Evolutionary conservation across 352 stramenopile genomes (phyloP).

Genomic region (Aphanomyces cochlioides): DNA sequence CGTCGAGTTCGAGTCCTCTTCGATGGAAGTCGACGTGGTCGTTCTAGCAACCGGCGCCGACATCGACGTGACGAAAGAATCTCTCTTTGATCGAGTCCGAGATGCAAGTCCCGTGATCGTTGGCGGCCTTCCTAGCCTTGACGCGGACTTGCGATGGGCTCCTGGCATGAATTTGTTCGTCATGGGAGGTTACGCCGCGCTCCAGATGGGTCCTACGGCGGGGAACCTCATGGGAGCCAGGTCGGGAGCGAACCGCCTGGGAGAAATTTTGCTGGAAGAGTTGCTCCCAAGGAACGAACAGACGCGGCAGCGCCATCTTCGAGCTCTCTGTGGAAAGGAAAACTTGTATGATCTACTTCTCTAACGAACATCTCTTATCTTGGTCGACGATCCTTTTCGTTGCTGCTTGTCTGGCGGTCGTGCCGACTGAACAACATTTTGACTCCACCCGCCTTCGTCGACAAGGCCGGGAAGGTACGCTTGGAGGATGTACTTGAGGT

Average conservation of each 20-base stretch:
- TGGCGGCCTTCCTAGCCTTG: constrained; percentile 13
- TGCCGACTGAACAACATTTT: constrained; percentile 11
- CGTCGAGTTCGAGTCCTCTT: not conserved
- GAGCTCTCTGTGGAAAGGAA: constrained; percentile 28
- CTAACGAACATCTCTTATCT: constrained; percentile 6
- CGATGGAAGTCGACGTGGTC: constrained; percentile 9
- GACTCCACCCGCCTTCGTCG: constrained; percentile 16
- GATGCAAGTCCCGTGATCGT: not conserved
- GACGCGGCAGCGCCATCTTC: constrained; percentile 13
- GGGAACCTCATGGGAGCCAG: constrained; percentile 27
- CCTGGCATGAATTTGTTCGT: constrained; percentile 20
- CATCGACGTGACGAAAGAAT: constrained; percentile 14
- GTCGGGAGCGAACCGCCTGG: constrained; percentile 18
- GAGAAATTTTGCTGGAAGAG: constrained; percentile 10
- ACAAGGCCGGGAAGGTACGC: constrained; percentile 8
- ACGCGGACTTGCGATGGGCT: constrained; percentile 15
- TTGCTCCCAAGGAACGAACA: not conserved
- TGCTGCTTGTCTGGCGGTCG: not conserved
- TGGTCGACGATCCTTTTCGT: not conserved
- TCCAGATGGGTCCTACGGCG: constrained; percentile 17
- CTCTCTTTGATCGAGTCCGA: constrained; percentile 13
- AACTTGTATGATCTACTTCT: constrained; percentile 27
- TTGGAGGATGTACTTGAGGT: constrained; percentile 31
- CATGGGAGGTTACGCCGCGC: constrained; percentile 21
- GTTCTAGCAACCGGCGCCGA: constrained; percentile 25